phyloP scores from a whole-genome alignment of 1,284 basidiomycete species.

The Omphalotus olearius region DNA sequence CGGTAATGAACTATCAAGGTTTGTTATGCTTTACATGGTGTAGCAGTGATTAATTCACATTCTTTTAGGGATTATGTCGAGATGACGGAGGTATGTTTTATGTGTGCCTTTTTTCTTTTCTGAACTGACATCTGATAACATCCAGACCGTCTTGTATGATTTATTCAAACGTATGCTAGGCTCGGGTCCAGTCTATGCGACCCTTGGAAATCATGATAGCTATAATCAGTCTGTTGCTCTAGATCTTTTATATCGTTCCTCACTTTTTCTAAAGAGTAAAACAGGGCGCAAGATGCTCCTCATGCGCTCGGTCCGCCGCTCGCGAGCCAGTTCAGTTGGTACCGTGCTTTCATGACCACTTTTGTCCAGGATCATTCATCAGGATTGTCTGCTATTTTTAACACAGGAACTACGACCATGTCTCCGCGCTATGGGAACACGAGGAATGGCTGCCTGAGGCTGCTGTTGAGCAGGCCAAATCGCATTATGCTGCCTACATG shows the following conservation, averaged over 20 bases:
- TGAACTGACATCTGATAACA: constrained; percentile 1
- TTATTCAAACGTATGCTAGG: constrained; percentile 59
- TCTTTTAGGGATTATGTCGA: constrained; percentile 36
- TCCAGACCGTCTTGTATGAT: constrained; percentile 59
- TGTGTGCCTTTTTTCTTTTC: not conserved
- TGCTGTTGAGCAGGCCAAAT: constrained; percentile 53
- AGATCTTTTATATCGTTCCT: not conserved
- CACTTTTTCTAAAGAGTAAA: constrained; percentile 6
- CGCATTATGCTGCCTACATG: constrained; percentile 76
- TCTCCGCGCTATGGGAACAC: constrained; percentile 64
- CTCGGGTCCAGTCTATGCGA: constrained; percentile 65
- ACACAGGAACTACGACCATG: constrained; percentile 70
- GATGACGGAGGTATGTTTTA: constrained; percentile 52
- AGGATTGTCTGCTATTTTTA: not conserved
- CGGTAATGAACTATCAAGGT: constrained; percentile 61
- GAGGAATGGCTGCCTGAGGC: constrained; percentile 67
- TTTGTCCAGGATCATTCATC: not conserved
- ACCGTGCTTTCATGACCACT: constrained; percentile 12
- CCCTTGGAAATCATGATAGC: constrained; percentile 75
- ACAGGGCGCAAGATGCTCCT: constrained; percentile 62
- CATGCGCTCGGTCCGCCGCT: constrained; percentile 50
- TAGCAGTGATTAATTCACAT: not conserved
- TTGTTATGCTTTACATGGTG: constrained; percentile 12
- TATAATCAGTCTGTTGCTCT: constrained; percentile 48
- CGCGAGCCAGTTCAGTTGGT: constrained; percentile 65